phyloP scores from a whole-genome alignment of 768 basidiomycete genomes.

The Mycena chlorophos region DNA sequence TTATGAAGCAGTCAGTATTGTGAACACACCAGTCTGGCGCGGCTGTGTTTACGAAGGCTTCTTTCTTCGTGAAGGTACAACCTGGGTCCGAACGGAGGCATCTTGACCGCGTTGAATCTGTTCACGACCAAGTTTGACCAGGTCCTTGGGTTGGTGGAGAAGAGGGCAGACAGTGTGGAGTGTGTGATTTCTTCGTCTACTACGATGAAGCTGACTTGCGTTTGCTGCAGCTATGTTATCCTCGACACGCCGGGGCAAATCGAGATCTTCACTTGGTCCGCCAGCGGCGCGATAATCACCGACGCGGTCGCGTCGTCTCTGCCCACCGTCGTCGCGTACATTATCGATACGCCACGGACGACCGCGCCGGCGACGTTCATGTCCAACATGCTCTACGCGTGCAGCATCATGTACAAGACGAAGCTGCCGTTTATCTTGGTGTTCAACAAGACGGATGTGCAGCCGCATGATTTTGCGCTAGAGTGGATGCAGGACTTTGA shows the following conservation, averaged over 20 bases:
- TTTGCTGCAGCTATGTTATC: slow-evolving; percentile 75
- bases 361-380: slow-evolving; percentile 97
- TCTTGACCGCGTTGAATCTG: slow-evolving; percentile 92
- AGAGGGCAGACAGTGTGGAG: slow-evolving; percentile 86
- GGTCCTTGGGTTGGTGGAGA: slow-evolving; percentile 88
- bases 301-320: slow-evolving; percentile 92
- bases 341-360: slow-evolving; percentile 95
- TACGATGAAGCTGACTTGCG: slow-evolving; percentile 8
- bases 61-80: slow-evolving; percentile 71
- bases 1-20: slow-evolving; percentile 95
- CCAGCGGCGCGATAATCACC: slow-evolving; percentile 97
- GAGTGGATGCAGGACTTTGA: slow-evolving; percentile 99
- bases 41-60: slow-evolving; percentile 18
- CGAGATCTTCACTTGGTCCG: slow-evolving; percentile 99
- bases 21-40: slow-evolving; percentile 7
- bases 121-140: slow-evolving; percentile 99
- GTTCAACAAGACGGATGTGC: slow-evolving; percentile 97
- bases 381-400: slow-evolving; percentile 99
- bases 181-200: slow-evolving; percentile 40
- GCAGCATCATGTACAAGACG: slow-evolving; percentile 98
- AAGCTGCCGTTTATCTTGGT: slow-evolving; percentile 95
- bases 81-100: slow-evolving; percentile 96
- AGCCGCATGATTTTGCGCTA: slow-evolving; percentile 85
- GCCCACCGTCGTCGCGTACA: slow-evolving; percentile 93
- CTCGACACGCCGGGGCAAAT: slow-evolving; percentile 99